phyloP scores from a whole-genome alignment of 768 basidiomycete species.

The Pilatotrama ljubarskyi region DNA sequence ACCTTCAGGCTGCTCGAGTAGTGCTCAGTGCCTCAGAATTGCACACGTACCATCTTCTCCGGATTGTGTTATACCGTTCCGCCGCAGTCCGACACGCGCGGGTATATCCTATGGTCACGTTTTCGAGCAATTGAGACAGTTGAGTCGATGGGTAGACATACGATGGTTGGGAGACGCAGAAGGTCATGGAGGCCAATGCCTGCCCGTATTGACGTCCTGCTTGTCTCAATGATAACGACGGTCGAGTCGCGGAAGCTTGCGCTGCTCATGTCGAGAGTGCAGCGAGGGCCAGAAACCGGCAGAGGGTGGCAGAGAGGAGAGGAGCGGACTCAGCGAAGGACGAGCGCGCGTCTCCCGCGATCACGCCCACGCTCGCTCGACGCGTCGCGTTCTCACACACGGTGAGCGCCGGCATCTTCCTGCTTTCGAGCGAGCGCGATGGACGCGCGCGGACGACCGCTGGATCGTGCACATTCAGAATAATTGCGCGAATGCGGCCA shows the following conservation, averaged over 20 bases:
- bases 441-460: not conserved
- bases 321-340: too few relatives aligned
- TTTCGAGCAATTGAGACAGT: not conserved
- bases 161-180: slow-evolving; percentile 71
- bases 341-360: slow-evolving; percentile 10
- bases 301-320: not conserved
- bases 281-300: not conserved
- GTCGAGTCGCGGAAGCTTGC: slow-evolving; percentile 67
- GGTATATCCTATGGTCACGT: slow-evolving; percentile 59
- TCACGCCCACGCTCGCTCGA: slow-evolving; percentile 1
- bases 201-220: slow-evolving; percentile 67
- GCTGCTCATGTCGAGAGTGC: slow-evolving; percentile 18
- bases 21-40: slow-evolving; percentile 28
- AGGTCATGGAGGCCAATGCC: slow-evolving; percentile 82
- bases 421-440: not conserved
- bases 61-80: slow-evolving; percentile 28
- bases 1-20: slow-evolving; percentile 24
- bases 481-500: not conserved
- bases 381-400: slow-evolving; percentile 2
- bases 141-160: slow-evolving; percentile 41
- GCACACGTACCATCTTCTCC: slow-evolving; percentile 33
- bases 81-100: slow-evolving; percentile 79
- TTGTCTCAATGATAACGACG: slow-evolving; percentile 79
- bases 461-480: not conserved
- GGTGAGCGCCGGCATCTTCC: slow-evolving; percentile 1